Evolutionary conservation across 495 filamentous ascomycete genomes (phyloP).

Genomic region (Lasiosphaeria ovina): DNA sequence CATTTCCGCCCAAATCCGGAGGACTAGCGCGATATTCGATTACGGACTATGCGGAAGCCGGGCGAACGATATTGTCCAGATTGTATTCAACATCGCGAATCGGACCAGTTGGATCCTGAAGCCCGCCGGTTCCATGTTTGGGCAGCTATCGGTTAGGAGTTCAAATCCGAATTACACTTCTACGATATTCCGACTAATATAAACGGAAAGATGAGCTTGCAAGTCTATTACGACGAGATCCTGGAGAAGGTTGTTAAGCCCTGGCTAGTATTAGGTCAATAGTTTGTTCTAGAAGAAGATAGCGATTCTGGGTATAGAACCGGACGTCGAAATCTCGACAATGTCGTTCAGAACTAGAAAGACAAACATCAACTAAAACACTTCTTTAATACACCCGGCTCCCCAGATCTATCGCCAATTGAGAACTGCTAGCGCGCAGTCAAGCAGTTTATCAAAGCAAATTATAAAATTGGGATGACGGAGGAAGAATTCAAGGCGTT

Average conservation of each 20-base stretch:
- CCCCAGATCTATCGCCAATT: too few species aligned
- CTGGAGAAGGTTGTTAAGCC: background rate
- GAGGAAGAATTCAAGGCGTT: too few species aligned
- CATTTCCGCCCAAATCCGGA: background rate
- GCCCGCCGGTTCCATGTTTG: background rate
- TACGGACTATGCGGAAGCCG: background rate
- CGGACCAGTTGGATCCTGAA: background rate
- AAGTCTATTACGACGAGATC: constrained; percentile 3
- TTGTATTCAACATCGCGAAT: background rate
- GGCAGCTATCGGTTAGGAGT: constrained; percentile 1
- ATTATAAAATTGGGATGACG: too few species aligned
- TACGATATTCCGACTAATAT: constrained; percentile 1
- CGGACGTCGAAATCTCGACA: background rate
- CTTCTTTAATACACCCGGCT: background rate
- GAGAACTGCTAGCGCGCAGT: too few species aligned
- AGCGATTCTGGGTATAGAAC: constrained; percentile 2
- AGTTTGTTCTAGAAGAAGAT: constrained; percentile 3
- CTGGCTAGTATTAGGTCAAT: background rate
- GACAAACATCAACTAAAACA: background rate
- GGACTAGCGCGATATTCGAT: background rate
- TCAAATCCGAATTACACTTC: background rate
- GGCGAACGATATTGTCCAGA: constrained; percentile 3
- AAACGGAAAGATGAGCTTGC: constrained; percentile 2
- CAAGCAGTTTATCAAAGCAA: too few species aligned
- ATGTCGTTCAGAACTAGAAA: background rate